Evolutionary conservation across 768 basidiomycete species (phyloP), one percentile per base, ranked within the genome.

Genomic region (Suillus plorans): DNA sequence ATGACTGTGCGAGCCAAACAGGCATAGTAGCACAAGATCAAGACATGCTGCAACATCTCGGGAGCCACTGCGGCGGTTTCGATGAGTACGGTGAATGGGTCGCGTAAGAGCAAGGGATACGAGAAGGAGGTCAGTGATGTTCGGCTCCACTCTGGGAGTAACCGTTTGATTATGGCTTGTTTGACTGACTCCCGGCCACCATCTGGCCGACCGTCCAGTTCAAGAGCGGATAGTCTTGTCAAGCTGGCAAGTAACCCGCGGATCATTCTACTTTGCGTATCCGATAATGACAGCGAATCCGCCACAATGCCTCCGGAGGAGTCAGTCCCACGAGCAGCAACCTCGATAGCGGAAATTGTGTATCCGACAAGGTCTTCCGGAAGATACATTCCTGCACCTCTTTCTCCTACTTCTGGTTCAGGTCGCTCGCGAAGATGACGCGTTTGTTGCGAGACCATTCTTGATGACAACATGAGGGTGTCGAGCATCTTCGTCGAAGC

Each of bases 341-440:
- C 85, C 77, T 99, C 97, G 62, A 95, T 84, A 7, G 87, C 81
- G 2, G 90, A 81, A 44, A 99, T 83, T 4, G 96, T 96, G 75
- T 97, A 98, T 4, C 91, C 92, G 44, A 97, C 80, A 18, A 99
- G 79, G 68, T 98, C 95, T 68, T 97, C 92, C 0, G 97, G 95
- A 1, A 99, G 81, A 72, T 97, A 98, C 56, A 96, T 85, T 6
- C 94, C 94, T 0, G 86, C 85, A 1, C 95, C 95, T 31, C 92
- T 84, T 65, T 94, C 91, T 3, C 86, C 85, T 2, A 77, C 70
- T 16, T 93, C 90, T 3, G 89, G 88, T 71, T 91, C 89, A 22
- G 84, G 81, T 31, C 91, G 83, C 62, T 92, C 92, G 37, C 94
- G 85, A 6, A 97, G 78, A 74, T 94, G 92, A 25, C 89, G 81